Evolutionary conservation across 2,329 filamentous ascomycete genomes (phyloP), one percentile per base, ranked within the genome.

Genomic region (Knufia fluminis): DNA sequence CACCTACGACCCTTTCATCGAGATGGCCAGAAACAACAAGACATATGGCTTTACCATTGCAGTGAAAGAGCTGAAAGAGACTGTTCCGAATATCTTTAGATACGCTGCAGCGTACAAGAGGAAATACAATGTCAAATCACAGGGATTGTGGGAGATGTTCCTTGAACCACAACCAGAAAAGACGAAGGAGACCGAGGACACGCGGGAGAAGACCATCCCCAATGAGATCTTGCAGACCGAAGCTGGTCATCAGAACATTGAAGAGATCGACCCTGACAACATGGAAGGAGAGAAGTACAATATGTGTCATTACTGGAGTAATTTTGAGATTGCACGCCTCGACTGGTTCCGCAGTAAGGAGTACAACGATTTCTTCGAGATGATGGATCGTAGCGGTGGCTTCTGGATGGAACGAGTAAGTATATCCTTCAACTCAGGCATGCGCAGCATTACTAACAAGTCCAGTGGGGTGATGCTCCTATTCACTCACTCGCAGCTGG

Each of bases 301-400:
- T 72, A 98, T 98, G 92, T 98, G 92, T 67, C 92, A 98, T 73
- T 98, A 96, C 74, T 98, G 92, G 92, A 95, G 89, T 67, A 98
- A 98, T 68, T 98, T 98, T 59, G 92, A 98, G 69, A 98, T 98
- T 70, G 92, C 92, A 12, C 82, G 83, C 52, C 78, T 98, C 53
- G 85, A 87, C 70, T 98, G 89, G 81, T 97, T 97, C 78, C 82
- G 92, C 60, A 96, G 90, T 73, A 91, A 95, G 70, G 86, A 89
- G 64, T 98, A 98, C 66, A 85, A 94, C 60, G 92, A 96, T 58
- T 98, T 98, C 68, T 98, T 98, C 68, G 76, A 96, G 62, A 94
- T 94, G 85, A 96, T 98, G 91, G 92, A 98, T 66, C 83, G 83
- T 55, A 96, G 90, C 65, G 92, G 92, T 57, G 92, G 92, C 42